Conservation (phyloP, 306 rosid genomes). For the Acacia acuminata region DNA sequence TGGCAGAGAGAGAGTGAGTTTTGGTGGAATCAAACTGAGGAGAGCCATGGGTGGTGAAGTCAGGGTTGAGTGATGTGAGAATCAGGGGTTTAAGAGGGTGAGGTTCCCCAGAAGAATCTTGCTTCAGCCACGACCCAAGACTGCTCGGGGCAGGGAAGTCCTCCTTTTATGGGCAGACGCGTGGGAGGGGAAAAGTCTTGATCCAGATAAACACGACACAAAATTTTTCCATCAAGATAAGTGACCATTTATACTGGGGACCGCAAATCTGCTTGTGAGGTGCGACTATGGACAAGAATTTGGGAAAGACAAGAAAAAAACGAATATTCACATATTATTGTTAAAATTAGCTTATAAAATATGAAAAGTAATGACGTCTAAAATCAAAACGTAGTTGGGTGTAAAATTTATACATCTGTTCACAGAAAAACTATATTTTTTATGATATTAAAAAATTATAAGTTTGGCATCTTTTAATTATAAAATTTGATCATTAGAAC, state of each 20-base stretch:
- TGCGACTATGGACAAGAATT: not conserved
- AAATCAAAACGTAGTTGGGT: no score
- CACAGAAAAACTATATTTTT: no score
- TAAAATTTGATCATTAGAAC: no score
- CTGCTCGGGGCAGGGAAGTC: no score
- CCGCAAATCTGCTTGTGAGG: not conserved
- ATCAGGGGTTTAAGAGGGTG: not conserved
- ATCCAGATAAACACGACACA: not conserved
- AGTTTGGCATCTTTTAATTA: no score
- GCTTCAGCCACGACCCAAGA: not conserved
- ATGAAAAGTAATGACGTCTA: no score
- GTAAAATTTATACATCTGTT: no score
- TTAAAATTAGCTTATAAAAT: not conserved
- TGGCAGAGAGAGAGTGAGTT: not conserved
- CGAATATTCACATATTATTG: not conserved
- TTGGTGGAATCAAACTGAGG: constrained; percentile 1
- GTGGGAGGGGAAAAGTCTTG: not conserved
- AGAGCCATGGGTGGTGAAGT: not conserved
- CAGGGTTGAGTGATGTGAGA: not conserved
- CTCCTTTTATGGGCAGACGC: not conserved
- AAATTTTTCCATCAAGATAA: no score
- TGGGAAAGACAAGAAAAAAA: not conserved
- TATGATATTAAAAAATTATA: no score
- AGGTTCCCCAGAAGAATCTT: not conserved
- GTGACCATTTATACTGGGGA: no score